Percentiles rank a stretch among this genome's conserved stretches.
phyloP scores from a whole-genome alignment of 148 eudicot genomes.

The Dianthus caryophyllus region DNA sequence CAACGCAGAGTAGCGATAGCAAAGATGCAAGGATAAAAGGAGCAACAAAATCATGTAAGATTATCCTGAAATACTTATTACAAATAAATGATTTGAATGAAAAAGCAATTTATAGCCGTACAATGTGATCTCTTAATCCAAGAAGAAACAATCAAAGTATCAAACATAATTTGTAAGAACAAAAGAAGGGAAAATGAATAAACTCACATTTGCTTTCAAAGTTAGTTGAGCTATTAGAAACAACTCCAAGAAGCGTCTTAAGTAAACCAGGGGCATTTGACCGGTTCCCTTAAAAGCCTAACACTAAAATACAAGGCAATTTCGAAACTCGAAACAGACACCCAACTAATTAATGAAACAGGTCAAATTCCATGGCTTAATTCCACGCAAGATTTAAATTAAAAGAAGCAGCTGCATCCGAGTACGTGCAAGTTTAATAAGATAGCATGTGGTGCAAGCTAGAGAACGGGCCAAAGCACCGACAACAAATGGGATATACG shows the following conservation, averaged over 20 bases:
- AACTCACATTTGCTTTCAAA: constrained; percentile 55
- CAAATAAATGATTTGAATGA: neutral
- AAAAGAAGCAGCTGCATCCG: constrained; percentile 72
- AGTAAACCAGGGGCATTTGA: constrained; percentile 86
- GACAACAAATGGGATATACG: constrained; percentile 69
- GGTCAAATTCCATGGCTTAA: neutral
- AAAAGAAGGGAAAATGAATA: constrained; percentile 7
- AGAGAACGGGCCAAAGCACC: constrained; percentile 86
- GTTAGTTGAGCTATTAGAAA: constrained; percentile 41
- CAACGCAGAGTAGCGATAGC: no score
- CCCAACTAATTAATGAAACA: neutral
- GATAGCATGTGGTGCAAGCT: constrained; percentile 87
- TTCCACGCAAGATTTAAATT: neutral
- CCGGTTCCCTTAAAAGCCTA: constrained; percentile 88
- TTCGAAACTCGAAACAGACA: neutral
- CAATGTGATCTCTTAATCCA: no score
- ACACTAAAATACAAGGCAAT: neutral
- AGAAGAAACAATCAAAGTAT: neutral
- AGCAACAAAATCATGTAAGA: neutral
- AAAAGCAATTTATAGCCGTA: no score
- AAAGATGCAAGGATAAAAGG: no score
- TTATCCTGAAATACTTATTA: neutral
- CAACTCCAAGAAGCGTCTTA: constrained; percentile 65
- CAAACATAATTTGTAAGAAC: neutral
- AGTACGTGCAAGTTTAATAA: constrained; percentile 88